Evolutionary conservation across 2,329 filamentous ascomycete species (phyloP), one percentile per base, ranked within the genome.

Genomic region (Colletotrichum eleusines): DNA sequence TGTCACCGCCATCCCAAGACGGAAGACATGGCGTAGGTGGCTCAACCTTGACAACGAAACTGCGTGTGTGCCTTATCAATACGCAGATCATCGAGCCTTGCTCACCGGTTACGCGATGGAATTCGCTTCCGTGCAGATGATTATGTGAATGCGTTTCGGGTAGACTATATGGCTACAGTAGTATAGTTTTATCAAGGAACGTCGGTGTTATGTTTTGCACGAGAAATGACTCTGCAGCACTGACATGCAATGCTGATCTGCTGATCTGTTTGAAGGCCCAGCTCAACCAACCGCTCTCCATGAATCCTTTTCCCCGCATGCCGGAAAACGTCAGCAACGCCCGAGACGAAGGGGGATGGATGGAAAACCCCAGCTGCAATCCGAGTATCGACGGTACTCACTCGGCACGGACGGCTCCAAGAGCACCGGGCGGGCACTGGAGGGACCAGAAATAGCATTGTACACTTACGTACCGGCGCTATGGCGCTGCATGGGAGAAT

Each of bases 401-500:
- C n/a, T 51, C 44, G 44, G 44, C 33, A 60, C 54, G 20, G 63
- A 26, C 54, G 20, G 26, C 42, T n/a, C n/a, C 12, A 18, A 11
- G 23, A 46, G 63, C 63, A 66, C n/a, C n/a, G n/a, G n/a, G n/a
- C 44, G 53, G 63, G 42, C 54, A 50, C 33, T 8, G 14, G 5
- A 55, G 40, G 42, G 20, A 23, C 63, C 54, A 60, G 40, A 40
- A 61, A 61, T 61, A 61, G 31, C 38, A 14, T 9, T 26, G 31
- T 23, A 23, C 20, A 51, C 33, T 14, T 35, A n/a, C 33, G 12
- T 48, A 28, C 44, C 33, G 20, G 12, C 20, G 35, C 44, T 26
- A 53, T 28, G 51, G 51, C 28, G 40, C 67, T 42, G 55, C 55
- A 44, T 16, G 33, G 54, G 61, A 55, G 38, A 64, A 66, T 7